phyloP scores from a whole-genome alignment of 1,139 yeast species.

The Taphrina flavorubra region DNA sequence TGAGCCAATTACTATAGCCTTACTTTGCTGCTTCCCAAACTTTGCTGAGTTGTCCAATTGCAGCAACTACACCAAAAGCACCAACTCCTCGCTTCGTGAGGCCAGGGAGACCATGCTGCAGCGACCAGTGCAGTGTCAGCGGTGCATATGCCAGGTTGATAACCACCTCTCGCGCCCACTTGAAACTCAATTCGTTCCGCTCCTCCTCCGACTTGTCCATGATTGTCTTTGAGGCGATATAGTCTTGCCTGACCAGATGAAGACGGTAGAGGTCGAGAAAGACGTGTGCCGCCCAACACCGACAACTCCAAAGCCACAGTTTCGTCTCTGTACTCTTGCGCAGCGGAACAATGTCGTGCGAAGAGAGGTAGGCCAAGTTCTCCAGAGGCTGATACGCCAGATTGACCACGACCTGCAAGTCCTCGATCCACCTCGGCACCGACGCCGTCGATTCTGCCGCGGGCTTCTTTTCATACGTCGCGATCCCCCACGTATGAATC shows the following conservation, averaged over 20 bases:
- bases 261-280: slow-evolving; percentile 52
- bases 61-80: slow-evolving; percentile 54
- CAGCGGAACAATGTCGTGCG: slow-evolving; percentile 52
- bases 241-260: slow-evolving; percentile 44
- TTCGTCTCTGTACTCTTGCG: slow-evolving; percentile 48
- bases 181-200: slow-evolving; percentile 37
- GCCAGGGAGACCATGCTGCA: slow-evolving; percentile 52
- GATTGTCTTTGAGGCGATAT: slow-evolving; percentile 15
- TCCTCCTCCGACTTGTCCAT: slow-evolving; percentile 44
- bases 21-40: slow-evolving; percentile 38
- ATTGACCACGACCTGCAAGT: slow-evolving; percentile 53
- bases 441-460: slow-evolving; percentile 45
- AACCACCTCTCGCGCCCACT: slow-evolving; percentile 49
- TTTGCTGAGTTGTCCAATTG: slow-evolving; percentile 36
- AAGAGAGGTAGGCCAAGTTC: slow-evolving; percentile 54
- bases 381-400: slow-evolving; percentile 55
- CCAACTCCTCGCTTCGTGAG: slow-evolving; percentile 51
- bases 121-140: slow-evolving; percentile 56
- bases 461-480: slow-evolving; percentile 34
- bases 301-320: slow-evolving; percentile 54
- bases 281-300: slow-evolving; percentile 56
- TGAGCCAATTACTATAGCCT: neutral
- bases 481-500: slow-evolving; percentile 31
- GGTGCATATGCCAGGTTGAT: slow-evolving; percentile 55
- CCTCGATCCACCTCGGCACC: slow-evolving; percentile 49